A percentile compares a stretch with the other conserved stretches of the same genome.
These are phyloP conservation scores for Arctium minus DNA, from an alignment of 129 eudicot genomes.

Conservation along the genomic window DNA sequence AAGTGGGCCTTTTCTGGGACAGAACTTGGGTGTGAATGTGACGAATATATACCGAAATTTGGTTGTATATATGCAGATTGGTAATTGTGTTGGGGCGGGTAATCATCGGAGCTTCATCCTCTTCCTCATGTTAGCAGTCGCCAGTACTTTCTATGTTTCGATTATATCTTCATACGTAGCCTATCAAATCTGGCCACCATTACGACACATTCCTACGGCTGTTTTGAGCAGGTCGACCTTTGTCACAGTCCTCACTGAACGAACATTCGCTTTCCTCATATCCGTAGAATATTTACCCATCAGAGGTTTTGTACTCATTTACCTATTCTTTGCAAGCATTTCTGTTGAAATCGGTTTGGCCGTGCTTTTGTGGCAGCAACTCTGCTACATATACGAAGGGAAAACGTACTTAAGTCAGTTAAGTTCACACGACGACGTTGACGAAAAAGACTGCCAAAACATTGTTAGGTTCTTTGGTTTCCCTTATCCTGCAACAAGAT, in stretches of 20 bases:
- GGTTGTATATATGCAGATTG: constrained; percentile 54
- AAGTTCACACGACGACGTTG: constrained; percentile 40
- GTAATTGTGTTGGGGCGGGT: constrained; percentile 93
- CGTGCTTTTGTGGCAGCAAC: constrained; percentile 97
- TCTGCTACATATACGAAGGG: constrained; percentile 65
- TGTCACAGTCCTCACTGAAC: constrained; percentile 33
- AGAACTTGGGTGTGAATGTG: neutral
- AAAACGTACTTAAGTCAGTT: constrained; percentile 75
- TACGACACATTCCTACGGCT: constrained; percentile 23
- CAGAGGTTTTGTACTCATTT: constrained; percentile 73
- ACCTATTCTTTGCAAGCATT: constrained; percentile 78
- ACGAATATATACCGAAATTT: neutral
- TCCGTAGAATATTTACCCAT: constrained; percentile 53
- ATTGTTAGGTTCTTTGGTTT: constrained; percentile 68
- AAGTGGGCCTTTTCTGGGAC: neutral
- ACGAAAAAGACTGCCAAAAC: constrained; percentile 71
- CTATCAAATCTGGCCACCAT: constrained; percentile 58
- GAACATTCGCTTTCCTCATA: constrained; percentile 46
- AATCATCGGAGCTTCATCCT: constrained; percentile 74
- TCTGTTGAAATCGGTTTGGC: constrained; percentile 72
- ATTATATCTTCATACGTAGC: constrained; percentile 50
- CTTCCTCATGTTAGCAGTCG: constrained; percentile 79
- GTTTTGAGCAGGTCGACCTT: constrained; percentile 22
- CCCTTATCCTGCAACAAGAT: constrained; percentile 42
- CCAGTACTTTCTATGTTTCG: constrained; percentile 60